Percentiles rank a stretch among this genome's conserved stretches.
Conservation (phyloP, 163 green algal species). For the Coccomyxa subellipsoidea region DNA sequence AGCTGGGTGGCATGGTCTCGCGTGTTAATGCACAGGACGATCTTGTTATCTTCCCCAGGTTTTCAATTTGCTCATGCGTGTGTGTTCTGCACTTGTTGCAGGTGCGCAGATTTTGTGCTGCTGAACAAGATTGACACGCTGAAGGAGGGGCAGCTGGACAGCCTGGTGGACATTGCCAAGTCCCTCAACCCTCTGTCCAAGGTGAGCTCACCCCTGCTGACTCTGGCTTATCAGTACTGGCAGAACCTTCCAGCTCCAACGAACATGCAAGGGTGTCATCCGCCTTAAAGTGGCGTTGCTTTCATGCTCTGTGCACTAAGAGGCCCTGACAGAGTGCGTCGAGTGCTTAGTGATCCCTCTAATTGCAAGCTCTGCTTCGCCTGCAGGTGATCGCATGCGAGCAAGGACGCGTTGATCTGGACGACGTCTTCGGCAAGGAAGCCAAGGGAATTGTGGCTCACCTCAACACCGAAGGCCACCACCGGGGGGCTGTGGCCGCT, state of each 20-base stretch:
- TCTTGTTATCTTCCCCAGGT: too few species aligned
- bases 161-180: slow-evolving; percentile 66
- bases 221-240: not conserved
- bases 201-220: too few species aligned
- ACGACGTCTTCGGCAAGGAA: slow-evolving; percentile 63
- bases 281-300: too few species aligned
- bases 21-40: too few species aligned
- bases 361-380: not conserved
- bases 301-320: too few species aligned
- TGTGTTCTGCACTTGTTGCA: not conserved
- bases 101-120: slow-evolving; percentile 84
- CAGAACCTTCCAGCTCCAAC: not conserved
- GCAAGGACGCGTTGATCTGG: slow-evolving; percentile 62
- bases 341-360: too few species aligned
- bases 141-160: slow-evolving; percentile 44
- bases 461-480: slow-evolving; percentile 87
- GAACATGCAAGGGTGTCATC: too few species aligned
- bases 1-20: too few species aligned
- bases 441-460: slow-evolving; percentile 59
- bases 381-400: slow-evolving; percentile 51
- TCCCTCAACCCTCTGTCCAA: slow-evolving; percentile 82
- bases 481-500: slow-evolving; percentile 72
- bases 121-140: slow-evolving; percentile 90
- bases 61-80: not conserved
- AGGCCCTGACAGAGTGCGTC: too few species aligned